phyloP scores from a whole-genome alignment of 108 stramenopile genomes.

The Nitzschia sp. region DNA sequence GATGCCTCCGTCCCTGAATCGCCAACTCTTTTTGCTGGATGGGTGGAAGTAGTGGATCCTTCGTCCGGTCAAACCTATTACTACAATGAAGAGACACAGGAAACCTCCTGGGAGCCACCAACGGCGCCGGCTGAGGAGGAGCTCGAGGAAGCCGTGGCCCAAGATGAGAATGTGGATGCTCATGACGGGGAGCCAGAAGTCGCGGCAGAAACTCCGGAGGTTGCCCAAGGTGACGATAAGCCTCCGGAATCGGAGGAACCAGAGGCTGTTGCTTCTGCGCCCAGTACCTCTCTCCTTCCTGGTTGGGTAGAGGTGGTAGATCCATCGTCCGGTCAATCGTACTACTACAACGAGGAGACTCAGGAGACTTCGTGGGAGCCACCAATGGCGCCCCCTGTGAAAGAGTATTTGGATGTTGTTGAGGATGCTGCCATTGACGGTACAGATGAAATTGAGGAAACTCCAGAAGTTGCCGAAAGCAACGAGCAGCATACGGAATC shows the following conservation, averaged over 20 bases:
- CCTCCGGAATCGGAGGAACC: background rate
- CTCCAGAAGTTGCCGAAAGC: background rate
- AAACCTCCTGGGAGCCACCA: slow-evolving; percentile 63
- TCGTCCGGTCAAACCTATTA: slow-evolving; percentile 54
- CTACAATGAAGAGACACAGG: slow-evolving; percentile 51
- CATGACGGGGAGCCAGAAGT: slow-evolving; percentile 1
- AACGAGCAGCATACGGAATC: background rate
- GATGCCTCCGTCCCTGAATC: background rate
- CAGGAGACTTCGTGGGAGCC: slow-evolving; percentile 34
- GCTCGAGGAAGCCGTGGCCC: slow-evolving; percentile 6
- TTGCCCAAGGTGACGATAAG: background rate
- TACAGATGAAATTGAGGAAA: background rate
- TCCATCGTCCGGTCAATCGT: slow-evolving; percentile 37
- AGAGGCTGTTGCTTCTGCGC: background rate
- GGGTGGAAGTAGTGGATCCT: slow-evolving; percentile 60
- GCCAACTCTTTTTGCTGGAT: slow-evolving; percentile 29
- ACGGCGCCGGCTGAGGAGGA: background rate
- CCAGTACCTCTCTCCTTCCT: slow-evolving; percentile 14
- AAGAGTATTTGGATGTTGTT: background rate
- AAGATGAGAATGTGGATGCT: slow-evolving; percentile 9
- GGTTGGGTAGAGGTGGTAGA: slow-evolving; percentile 48
- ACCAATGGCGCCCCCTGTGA: slow-evolving; percentile 8
- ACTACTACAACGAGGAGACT: slow-evolving; percentile 42
- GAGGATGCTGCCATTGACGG: background rate
- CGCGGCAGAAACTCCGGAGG: background rate